Conservation (phyloP, 2,329 filamentous ascomycete species). For the Pyrenochaeta sp. region DNA sequence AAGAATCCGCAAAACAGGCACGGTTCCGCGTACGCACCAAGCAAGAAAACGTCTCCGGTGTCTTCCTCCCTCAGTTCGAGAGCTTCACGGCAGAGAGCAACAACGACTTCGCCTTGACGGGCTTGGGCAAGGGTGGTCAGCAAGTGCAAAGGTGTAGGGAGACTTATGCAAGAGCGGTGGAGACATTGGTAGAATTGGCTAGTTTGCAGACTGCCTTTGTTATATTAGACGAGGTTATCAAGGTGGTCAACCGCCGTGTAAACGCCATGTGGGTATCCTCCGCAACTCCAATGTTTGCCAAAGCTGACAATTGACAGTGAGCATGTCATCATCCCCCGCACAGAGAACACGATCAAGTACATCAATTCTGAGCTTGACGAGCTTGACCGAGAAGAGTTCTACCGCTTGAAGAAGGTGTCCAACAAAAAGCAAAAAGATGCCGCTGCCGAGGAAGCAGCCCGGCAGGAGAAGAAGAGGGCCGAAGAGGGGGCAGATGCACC, state of each 20-base stretch:
- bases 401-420: slow-evolving; percentile 92
- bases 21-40: slow-evolving; percentile 93
- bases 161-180: slow-evolving; percentile 94
- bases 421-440: slow-evolving; percentile 69
- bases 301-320: slow-evolving; percentile 62
- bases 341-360: slow-evolving; percentile 99
- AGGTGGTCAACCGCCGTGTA: slow-evolving; percentile 97
- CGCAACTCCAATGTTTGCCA: neutral
- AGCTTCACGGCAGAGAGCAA: slow-evolving; percentile 87
- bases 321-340: slow-evolving; percentile 95
- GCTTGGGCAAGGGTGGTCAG: slow-evolving; percentile 94
- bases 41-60: slow-evolving; percentile 98
- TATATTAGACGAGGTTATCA: slow-evolving; percentile 98
- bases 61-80: slow-evolving; percentile 92
- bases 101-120: slow-evolving; percentile 96
- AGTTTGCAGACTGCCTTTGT: slow-evolving; percentile 98
- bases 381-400: slow-evolving; percentile 97
- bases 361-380: slow-evolving; percentile 99
- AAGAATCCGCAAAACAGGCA: slow-evolving; percentile 92
- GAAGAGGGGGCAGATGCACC: slow-evolving; percentile 30
- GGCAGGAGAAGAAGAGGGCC: slow-evolving; percentile 53
- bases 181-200: slow-evolving; percentile 92
- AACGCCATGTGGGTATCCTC: slow-evolving; percentile 80
- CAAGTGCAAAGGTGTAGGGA: slow-evolving; percentile 95
- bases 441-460: slow-evolving; percentile 48